phyloP scores from a whole-genome alignment of 371 early-diverging fungal genomes.

The Rhizomucor miehei region DNA sequence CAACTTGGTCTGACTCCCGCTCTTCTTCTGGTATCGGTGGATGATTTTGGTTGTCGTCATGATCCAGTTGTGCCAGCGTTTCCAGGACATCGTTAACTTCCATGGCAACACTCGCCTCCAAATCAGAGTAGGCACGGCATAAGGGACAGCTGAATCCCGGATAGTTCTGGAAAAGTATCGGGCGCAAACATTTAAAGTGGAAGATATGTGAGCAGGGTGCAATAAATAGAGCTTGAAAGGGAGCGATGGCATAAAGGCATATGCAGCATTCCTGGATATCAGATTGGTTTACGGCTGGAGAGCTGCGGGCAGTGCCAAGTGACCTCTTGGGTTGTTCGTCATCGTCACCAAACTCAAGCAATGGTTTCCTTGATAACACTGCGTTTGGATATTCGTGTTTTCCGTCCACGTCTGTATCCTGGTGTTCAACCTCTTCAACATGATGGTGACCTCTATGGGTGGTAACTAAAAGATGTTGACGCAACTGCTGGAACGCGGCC shows the following conservation, averaged over 20 bases:
- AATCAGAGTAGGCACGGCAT: conserved; percentile 91
- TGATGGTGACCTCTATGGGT: conserved; percentile 1
- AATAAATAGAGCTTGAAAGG: conserved; percentile 94
- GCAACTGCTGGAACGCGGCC: conserved; percentile 24
- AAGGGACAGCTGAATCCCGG: conserved; percentile 92
- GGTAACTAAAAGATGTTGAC: conserved; percentile 13
- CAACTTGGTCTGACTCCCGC: neutral
- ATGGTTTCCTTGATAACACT: neutral
- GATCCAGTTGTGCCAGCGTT: conserved; percentile 11
- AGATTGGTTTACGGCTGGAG: conserved; percentile 2
- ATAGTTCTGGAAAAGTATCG: conserved; percentile 58
- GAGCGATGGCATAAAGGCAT: conserved; percentile 88
- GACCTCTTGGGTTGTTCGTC: conserved; percentile 1
- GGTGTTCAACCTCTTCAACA: neutral
- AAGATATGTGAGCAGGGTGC: conserved; percentile 97
- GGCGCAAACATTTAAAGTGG: conserved; percentile 91
- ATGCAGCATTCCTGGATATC: conserved; percentile 91
- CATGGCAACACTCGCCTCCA: conserved; percentile 77
- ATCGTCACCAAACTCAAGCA: neutral
- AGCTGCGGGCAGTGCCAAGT: neutral
- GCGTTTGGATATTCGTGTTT: neutral
- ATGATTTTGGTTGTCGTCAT: neutral
- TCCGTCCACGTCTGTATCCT: neutral
- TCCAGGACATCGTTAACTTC: conserved; percentile 61
- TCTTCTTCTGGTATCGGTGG: neutral